These are phyloP conservation scores for Plasmodium billcollinsi DNA, from an alignment of 169 alveolate genomes.

Conservation along the genomic window DNA sequence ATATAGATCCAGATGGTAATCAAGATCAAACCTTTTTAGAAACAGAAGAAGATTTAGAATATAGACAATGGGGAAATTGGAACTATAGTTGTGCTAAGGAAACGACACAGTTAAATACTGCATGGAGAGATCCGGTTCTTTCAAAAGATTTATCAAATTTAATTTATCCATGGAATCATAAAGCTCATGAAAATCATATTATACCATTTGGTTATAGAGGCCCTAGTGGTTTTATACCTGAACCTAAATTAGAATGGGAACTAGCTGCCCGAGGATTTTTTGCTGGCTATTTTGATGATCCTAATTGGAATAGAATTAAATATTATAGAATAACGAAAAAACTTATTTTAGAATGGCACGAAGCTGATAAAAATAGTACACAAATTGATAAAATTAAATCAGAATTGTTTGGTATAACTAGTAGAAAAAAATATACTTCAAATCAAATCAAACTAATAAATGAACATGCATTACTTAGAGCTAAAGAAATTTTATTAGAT, in stretches of 20 bases:
- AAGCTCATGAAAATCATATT: constrained; percentile 58
- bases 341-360: constrained; percentile 68
- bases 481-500: constrained; percentile 65
- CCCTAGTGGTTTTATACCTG: constrained; percentile 80
- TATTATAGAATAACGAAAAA: constrained; percentile 34
- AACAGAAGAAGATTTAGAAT: constrained; percentile 84
- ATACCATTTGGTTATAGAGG: constrained; percentile 37
- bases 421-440: constrained; percentile 53
- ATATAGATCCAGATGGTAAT: constrained; percentile 83
- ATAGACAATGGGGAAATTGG: constrained; percentile 89
- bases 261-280: constrained; percentile 84
- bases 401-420: constrained; percentile 54
- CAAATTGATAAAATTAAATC: constrained; percentile 28
- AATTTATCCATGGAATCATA: constrained; percentile 76
- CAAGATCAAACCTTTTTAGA: constrained; percentile 84
- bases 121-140: constrained; percentile 76
- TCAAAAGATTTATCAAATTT: constrained; percentile 58
- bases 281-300: constrained; percentile 81
- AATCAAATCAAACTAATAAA: constrained; percentile 67
- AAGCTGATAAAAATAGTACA: neutral
- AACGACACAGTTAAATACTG: constrained; percentile 64
- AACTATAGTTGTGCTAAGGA: constrained; percentile 58
- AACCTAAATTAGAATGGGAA: constrained; percentile 81
- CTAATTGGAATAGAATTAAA: constrained; percentile 65
- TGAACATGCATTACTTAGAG: constrained; percentile 71